phyloP scores from a whole-genome alignment of 23 red algal species.

The Pyropia haitanensis region DNA sequence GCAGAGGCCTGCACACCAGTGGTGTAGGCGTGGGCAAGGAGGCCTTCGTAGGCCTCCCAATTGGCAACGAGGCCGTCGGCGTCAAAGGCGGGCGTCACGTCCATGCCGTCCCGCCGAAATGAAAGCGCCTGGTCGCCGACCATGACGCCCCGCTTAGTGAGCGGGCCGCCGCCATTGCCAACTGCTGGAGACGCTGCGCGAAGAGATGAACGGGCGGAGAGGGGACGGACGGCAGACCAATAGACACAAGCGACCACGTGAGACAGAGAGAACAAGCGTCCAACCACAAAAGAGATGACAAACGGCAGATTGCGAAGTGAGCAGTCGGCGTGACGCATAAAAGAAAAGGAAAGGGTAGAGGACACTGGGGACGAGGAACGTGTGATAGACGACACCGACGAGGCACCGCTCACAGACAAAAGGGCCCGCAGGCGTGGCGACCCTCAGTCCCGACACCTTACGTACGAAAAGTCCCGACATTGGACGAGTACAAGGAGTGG shows the following conservation, averaged over 20 bases:
- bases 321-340: no score
- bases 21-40: conserved; percentile 60
- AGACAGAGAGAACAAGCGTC: no score
- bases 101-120: conserved; percentile 32
- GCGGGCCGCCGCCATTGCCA: not conserved
- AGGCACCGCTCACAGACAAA: no score
- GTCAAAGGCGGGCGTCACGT: conserved; percentile 69
- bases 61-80: conserved; percentile 67
- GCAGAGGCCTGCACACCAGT: conserved; percentile 33
- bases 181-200: not conserved
- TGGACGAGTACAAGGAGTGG: conserved; percentile 49
- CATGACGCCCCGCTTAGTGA: conserved; percentile 10
- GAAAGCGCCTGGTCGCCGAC: conserved; percentile 19
- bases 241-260: no score
- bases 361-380: no score
- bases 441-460: no score
- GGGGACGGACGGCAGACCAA: not conserved
- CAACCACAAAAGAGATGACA: no score
- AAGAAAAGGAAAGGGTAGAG: no score
- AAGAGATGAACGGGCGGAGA: no score
- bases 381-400: no score
- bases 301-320: no score
- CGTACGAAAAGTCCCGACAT: conserved; percentile 7
- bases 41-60: conserved; percentile 80
- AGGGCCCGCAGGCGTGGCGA: no score